These are phyloP conservation scores for Arthrobotrys conoides DNA, from an alignment of 2,329 filamentous ascomycete genomes.

Conservation along the genomic window DNA sequence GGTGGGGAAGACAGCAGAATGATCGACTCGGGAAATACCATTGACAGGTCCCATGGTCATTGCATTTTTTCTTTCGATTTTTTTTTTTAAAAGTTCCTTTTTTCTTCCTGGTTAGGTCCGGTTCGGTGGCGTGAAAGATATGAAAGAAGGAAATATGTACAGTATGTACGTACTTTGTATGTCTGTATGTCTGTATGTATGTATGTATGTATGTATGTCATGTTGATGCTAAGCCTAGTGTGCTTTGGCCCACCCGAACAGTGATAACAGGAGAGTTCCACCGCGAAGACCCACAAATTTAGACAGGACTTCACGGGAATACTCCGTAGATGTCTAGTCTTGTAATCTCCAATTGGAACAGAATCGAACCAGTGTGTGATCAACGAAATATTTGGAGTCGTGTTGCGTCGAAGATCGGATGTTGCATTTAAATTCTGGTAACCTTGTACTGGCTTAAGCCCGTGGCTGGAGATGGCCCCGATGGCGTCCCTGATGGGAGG, in stretches of 20 bases:
- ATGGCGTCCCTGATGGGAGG: not conserved
- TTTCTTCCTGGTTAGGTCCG: not conserved
- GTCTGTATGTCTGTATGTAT: no score
- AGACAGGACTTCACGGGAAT: not conserved
- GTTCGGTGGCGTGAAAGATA: conserved; percentile 1
- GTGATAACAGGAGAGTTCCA: conserved; percentile 10
- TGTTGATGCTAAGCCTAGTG: conserved; percentile 4
- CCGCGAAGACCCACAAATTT: conserved; percentile 1
- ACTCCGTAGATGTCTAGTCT: conserved; percentile 6
- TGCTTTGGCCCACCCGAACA: not conserved
- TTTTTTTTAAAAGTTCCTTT: not conserved
- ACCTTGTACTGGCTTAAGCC: conserved; percentile 33
- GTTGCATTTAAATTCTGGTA: conserved; percentile 46
- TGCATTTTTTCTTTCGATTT: not conserved
- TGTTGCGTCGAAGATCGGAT: conserved; percentile 38
- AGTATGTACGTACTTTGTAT: no score
- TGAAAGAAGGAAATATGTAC: not conserved
- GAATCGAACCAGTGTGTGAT: conserved; percentile 9
- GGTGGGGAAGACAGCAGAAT: not conserved
- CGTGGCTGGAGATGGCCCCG: conserved; percentile 37
- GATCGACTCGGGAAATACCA: conserved; percentile 18
- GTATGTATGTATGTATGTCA: conserved; percentile 5
- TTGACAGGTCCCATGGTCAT: not conserved
- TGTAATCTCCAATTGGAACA: not conserved
- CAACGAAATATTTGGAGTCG: conserved; percentile 17